phyloP scores from a whole-genome alignment of 805 yeast species.

The Brettanomyces bruxellensis region DNA sequence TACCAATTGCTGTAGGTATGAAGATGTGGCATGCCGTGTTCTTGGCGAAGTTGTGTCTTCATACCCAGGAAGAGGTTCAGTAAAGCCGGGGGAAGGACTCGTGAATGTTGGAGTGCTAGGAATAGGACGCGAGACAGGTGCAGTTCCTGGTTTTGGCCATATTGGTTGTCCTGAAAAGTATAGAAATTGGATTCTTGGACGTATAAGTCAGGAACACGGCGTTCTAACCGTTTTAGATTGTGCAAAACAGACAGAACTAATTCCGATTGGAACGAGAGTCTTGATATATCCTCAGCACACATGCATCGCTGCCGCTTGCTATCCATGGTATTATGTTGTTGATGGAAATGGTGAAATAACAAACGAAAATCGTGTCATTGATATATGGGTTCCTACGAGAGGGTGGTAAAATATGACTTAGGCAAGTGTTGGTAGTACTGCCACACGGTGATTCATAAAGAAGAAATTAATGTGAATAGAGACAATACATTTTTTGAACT shows the following conservation, averaged over 20 bases:
- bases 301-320: constrained; percentile 62
- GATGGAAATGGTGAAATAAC: constrained; percentile 31
- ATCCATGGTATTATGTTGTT: constrained; percentile 46
- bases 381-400: constrained; percentile 16
- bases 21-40: constrained; percentile 42
- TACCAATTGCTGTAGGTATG: constrained; percentile 44
- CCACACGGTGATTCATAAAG: no score
- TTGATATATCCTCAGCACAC: constrained; percentile 59
- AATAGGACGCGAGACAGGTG: constrained; percentile 55
- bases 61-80: constrained; percentile 47
- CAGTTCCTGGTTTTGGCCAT: constrained; percentile 53
- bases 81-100: constrained; percentile 49
- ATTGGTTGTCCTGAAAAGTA: constrained; percentile 27
- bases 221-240: constrained; percentile 42
- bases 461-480: no score
- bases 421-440: neutral
- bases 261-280: constrained; percentile 48
- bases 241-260: constrained; percentile 23
- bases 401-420: constrained; percentile 11
- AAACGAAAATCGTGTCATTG: constrained; percentile 13
- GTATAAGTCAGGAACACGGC: constrained; percentile 77
- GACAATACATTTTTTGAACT: no score
- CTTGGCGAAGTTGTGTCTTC: constrained; percentile 50
- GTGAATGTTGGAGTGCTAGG: constrained; percentile 70
- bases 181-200: constrained; percentile 50